Evolutionary conservation across 441 rosid genomes (phyloP).

Genomic region (Corymbia calophylla): DNA sequence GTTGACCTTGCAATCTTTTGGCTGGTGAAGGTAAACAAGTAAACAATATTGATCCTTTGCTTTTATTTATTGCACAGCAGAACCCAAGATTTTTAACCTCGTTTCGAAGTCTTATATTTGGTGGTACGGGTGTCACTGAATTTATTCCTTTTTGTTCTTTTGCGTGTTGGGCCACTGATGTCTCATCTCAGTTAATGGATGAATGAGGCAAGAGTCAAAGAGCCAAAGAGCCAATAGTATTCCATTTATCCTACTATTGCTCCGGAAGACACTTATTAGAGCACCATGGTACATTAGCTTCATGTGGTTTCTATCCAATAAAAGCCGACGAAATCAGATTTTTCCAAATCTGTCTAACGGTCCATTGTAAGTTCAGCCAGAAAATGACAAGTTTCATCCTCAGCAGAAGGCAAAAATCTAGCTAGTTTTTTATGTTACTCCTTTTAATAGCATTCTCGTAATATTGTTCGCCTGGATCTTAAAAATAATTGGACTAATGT

Average conservation of each 20-base stretch:
- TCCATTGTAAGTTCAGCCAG: neutral
- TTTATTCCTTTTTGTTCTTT: neutral
- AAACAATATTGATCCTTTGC: neutral
- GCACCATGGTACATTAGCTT: fast-evolving
- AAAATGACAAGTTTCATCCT: neutral
- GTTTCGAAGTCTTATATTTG: neutral
- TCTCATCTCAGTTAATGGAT: neutral
- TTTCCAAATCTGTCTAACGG: neutral
- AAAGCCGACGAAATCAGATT: neutral
- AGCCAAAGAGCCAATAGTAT: neutral
- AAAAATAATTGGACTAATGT: too few relatives aligned
- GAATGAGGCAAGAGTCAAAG: neutral
- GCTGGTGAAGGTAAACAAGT: neutral
- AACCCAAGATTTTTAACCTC: neutral
- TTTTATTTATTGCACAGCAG: neutral
- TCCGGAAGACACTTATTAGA: neutral
- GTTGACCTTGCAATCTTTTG: neutral
- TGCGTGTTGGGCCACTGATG: neutral
- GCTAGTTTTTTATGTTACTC: too few relatives aligned
- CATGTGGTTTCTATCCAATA: neutral
- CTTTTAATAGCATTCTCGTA: neutral
- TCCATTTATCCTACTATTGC: neutral
- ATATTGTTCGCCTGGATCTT: neutral
- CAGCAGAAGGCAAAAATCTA: neutral
- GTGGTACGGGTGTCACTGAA: neutral